These are phyloP conservation scores for Yamadazyma oceani DNA, from an alignment of 1,139 yeast genomes.

Conservation along the genomic window DNA sequence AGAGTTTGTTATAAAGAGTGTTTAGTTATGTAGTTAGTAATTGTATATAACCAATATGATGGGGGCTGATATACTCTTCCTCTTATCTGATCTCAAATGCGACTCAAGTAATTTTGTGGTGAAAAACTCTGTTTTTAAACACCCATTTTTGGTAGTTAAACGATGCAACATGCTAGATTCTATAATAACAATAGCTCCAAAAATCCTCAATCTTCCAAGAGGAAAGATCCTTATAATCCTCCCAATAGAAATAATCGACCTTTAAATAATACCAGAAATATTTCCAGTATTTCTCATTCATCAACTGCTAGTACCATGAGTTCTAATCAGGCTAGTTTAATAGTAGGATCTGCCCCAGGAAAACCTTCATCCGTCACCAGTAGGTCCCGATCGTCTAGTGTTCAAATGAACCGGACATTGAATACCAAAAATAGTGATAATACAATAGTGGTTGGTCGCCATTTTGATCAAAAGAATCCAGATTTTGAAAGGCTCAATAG, in stretches of 20 bases:
- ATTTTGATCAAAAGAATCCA: constrained; percentile 7
- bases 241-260: background rate
- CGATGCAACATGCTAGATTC: constrained; percentile 13
- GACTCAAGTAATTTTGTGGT: no score
- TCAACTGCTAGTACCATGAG: constrained; percentile 16
- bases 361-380: constrained; percentile 7
- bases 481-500: constrained; percentile 2
- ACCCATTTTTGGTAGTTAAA: background rate
- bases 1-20: constrained; percentile 40
- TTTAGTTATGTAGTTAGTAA: no score
- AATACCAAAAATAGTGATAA: constrained; percentile 15
- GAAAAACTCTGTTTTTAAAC: background rate
- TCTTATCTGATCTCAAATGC: background rate
- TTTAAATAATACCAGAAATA: background rate
- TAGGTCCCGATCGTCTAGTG: constrained; percentile 16
- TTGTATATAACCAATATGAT: no score
- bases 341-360: constrained; percentile 15
- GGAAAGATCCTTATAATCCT: background rate
- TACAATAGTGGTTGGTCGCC: constrained; percentile 18
- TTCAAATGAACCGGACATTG: constrained; percentile 10
- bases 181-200: constrained; percentile 2
- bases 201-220: background rate
- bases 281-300: background rate
- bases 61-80: no score
- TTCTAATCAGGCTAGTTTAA: constrained; percentile 23